Percentiles rank a stretch among this genome's conserved stretches.
phyloP scores from a whole-genome alignment of 768 basidiomycete species.

The Podaxis sp. region DNA sequence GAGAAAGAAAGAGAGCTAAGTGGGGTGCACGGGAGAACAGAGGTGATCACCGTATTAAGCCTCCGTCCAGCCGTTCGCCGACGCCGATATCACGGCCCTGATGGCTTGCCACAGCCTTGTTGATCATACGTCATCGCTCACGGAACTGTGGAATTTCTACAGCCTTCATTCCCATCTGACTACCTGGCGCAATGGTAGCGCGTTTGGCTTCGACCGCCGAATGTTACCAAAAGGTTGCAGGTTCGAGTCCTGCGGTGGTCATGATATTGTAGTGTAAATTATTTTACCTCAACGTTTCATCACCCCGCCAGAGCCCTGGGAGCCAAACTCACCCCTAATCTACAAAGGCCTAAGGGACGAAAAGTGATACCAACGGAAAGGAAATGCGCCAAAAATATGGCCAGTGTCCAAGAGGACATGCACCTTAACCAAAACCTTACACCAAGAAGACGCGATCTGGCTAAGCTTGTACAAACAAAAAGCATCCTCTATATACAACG shows the following conservation, averaged over 20 bases:
- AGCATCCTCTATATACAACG: background rate
- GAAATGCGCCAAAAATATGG: background rate
- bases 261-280: conserved; percentile 27
- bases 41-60: conserved; percentile 12
- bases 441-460: background rate
- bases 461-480: background rate
- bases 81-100: background rate
- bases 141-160: background rate
- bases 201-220: conserved; percentile 80
- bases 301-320: background rate
- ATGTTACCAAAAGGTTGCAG: conserved; percentile 87
- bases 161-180: conserved; percentile 32
- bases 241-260: conserved; percentile 96
- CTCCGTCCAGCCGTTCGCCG: background rate
- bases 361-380: background rate
- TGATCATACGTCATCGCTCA: background rate
- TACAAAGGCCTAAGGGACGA: background rate
- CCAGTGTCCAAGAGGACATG: background rate
- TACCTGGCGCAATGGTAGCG: conserved; percentile 94
- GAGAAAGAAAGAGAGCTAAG: background rate
- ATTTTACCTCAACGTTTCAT: background rate
- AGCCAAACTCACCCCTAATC: background rate
- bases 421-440: background rate
- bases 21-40: background rate
- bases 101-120: background rate